Evolutionary conservation across 192 early-diverging fungal species (phyloP), one percentile per base, ranked within the genome.

Genomic region (Rhizoclosmatium sp.): DNA sequence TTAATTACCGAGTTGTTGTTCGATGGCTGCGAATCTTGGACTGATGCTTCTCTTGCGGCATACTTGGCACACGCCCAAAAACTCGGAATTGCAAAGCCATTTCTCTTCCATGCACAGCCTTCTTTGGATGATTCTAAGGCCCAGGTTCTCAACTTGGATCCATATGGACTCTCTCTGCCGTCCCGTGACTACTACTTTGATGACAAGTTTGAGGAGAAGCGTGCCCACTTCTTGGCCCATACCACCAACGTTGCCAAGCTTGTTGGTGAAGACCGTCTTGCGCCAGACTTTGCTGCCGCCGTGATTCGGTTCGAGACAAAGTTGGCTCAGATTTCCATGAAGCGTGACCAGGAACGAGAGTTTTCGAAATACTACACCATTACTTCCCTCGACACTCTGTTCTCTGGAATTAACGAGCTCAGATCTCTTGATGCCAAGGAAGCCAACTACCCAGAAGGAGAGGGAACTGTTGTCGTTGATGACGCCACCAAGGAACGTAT

Each of bases 151-250:
- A 19, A 16, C 41, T 16, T 71, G 1, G 23, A 5, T 12, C 21
- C 51, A 19, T n/a, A 42, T 19, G 70, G 70, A 31, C 54, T 51
- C 9, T 71, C 70, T 9, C 54, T 71, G 9, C 70, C 70, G 2
- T 31, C 49, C 70, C 70, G 70, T 16, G 70, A 71, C 56, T 71
- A 40, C 70, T 71, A 71, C 70, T 71, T 71, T 58, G 70, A 71
- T 58, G 70, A 71, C 7, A 71, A 71, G 39, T 71, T 59, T 16
- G 14, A 51, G 16, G 70, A 51, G 21, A 71, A 71, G 40, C 16
- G 41, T 10, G 70, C 51, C 10, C 41, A 23, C 16, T 71, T 71
- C 41, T 10, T 71, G 14, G 70, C 56, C 10, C 70, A 71, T 23
- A 31, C 58, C n/a, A 58, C 14, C 5, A 58, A 51, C 2, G 54